phyloP scores from a whole-genome alignment of 306 rosid genomes.

The Canavalia ensiformis region DNA sequence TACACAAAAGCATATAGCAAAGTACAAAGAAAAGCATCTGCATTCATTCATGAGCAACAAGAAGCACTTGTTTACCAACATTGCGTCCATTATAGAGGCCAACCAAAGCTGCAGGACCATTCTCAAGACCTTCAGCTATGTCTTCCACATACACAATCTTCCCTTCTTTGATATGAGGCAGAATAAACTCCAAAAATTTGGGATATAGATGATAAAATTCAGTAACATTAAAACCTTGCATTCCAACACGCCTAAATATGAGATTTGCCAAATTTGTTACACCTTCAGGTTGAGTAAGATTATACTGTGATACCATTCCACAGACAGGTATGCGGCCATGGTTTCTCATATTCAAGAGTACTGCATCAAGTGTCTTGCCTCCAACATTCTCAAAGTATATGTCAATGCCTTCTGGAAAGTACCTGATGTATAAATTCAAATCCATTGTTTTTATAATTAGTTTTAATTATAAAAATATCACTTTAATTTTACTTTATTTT shows the following conservation, averaged over 20 bases:
- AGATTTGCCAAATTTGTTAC: slow-evolving; percentile 28
- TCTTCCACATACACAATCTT: slow-evolving; percentile 42
- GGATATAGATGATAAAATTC: slow-evolving; percentile 22
- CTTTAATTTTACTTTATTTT: too few relatives aligned
- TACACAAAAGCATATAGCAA: too few relatives aligned
- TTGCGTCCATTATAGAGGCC: slow-evolving; percentile 32
- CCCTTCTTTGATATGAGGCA: slow-evolving; percentile 34
- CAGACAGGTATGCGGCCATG: slow-evolving; percentile 16
- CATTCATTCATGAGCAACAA: slow-evolving; percentile 34
- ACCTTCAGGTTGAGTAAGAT: not conserved
- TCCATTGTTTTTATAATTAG: too few relatives aligned
- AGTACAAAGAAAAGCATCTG: not conserved
- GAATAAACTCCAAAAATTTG: not conserved
- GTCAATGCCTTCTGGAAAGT: slow-evolving; percentile 41
- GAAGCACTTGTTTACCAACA: slow-evolving; percentile 36
- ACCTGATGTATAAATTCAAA: not conserved
- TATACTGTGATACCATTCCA: slow-evolving; percentile 6
- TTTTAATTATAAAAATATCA: too few relatives aligned
- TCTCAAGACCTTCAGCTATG: slow-evolving; percentile 41
- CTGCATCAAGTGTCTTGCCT: slow-evolving; percentile 17
- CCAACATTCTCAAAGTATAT: slow-evolving; percentile 30
- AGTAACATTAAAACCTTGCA: not conserved
- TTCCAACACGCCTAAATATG: not conserved
- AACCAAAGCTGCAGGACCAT: slow-evolving; percentile 38
- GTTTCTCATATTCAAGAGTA: slow-evolving; percentile 5